A percentile compares a stretch with the other conserved stretches of the same genome.
These are phyloP conservation scores for Colletotrichum lini DNA, from an alignment of 2,329 filamentous ascomycete species.

Conservation along the genomic window DNA sequence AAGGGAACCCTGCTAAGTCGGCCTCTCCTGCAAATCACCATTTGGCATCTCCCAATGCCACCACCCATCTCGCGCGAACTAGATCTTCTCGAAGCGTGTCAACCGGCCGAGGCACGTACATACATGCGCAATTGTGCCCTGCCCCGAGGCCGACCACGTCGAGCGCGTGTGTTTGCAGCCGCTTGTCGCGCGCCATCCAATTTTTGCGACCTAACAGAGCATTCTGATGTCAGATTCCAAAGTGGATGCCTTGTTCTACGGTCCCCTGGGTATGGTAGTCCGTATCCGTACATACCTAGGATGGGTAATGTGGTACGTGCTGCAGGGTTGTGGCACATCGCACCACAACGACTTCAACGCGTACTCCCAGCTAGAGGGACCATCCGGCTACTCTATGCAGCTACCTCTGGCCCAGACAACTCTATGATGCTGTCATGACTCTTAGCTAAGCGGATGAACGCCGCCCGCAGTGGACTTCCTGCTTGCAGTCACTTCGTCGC, in stretches of 20 bases:
- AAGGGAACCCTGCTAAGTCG: conserved; percentile 35
- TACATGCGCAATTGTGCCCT: conserved; percentile 1
- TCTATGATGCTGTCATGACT: conserved; percentile 4
- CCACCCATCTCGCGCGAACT: conserved; percentile 24
- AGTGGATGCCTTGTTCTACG: conserved; percentile 25
- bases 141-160: background rate
- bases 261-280: conserved; percentile 21
- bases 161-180: conserved; percentile 6
- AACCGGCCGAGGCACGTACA: conserved; percentile 24
- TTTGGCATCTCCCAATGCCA: conserved; percentile 33
- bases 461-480: conserved; percentile 19
- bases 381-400: background rate
- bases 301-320: conserved; percentile 5
- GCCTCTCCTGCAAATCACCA: conserved; percentile 39
- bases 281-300: background rate
- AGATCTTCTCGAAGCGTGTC: conserved; percentile 32
- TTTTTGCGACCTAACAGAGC: background rate
- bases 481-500: conserved; percentile 24
- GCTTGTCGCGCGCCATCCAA: conserved; percentile 27
- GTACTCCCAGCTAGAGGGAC: background rate
- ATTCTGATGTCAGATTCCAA: conserved; percentile 36
- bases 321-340: background rate
- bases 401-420: conserved; percentile 2
- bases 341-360: background rate
- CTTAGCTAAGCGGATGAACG: background rate